Evolutionary conservation across 805 yeast species (phyloP).

Genomic region (Lipomyces starkeyi): DNA sequence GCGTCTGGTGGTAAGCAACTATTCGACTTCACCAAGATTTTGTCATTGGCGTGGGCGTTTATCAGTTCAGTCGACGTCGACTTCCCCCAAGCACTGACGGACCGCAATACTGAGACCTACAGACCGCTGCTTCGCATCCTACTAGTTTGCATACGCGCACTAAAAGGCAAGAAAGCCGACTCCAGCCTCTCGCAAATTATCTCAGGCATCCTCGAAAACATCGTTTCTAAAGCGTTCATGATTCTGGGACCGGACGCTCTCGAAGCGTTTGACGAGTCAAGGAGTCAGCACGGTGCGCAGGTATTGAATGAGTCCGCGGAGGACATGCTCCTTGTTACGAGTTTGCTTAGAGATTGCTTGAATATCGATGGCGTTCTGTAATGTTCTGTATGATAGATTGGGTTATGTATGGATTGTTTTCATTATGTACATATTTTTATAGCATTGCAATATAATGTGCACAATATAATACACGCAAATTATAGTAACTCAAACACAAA

Average conservation of each 20-base stretch:
- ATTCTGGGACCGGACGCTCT: slow-evolving; percentile 31
- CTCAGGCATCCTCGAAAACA: slow-evolving; percentile 21
- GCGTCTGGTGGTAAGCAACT: slow-evolving; percentile 25
- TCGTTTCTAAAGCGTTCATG: slow-evolving; percentile 27
- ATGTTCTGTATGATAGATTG: slow-evolving; percentile 4
- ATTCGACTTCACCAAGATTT: slow-evolving; percentile 47
- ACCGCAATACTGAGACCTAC: slow-evolving; percentile 41
- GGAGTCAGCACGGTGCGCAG: not conserved
- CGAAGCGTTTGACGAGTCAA: slow-evolving; percentile 19
- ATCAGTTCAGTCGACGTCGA: slow-evolving; percentile 46
- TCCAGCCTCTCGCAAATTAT: slow-evolving; percentile 14
- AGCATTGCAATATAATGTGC: not conserved
- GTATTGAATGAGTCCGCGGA: slow-evolving; percentile 20
- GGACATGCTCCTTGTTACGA: slow-evolving; percentile 32
- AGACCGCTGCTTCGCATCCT: slow-evolving; percentile 42
- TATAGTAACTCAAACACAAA: not conserved
- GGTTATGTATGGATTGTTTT: not conserved
- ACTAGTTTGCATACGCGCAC: slow-evolving; percentile 24
- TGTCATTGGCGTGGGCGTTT: slow-evolving; percentile 42
- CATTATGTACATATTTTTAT: not conserved
- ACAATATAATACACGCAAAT: not conserved
- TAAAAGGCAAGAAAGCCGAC: slow-evolving; percentile 5
- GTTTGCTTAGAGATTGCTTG: slow-evolving; percentile 33
- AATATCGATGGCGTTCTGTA: slow-evolving; percentile 22
- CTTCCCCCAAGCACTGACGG: slow-evolving; percentile 52